These are phyloP conservation scores for Boletus sensibilis DNA, from an alignment of 768 basidiomycete species.

Conservation along the genomic window DNA sequence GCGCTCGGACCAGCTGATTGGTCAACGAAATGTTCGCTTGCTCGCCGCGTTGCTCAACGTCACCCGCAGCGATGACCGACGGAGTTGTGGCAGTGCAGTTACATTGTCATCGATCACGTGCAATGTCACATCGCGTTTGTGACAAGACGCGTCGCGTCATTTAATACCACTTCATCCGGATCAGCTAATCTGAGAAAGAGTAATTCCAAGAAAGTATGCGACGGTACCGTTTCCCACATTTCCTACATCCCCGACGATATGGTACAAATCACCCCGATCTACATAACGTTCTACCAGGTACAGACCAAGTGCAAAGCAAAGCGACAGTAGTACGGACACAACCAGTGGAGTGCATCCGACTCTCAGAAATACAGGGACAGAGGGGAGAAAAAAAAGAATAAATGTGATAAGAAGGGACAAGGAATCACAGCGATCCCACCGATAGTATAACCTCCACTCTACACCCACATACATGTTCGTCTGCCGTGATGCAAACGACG, in stretches of 20 bases:
- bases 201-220: constrained; percentile 24
- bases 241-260: constrained; percentile 18
- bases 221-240: not conserved
- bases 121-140: constrained; percentile 30
- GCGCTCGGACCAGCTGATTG: not conserved
- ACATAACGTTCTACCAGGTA: constrained; percentile 17
- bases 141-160: constrained; percentile 26
- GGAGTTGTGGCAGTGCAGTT: constrained; percentile 19
- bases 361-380: constrained; percentile 18
- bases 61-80: not conserved
- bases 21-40: not conserved
- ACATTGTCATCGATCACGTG: constrained; percentile 25
- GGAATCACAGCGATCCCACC: constrained; percentile 10
- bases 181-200: not conserved
- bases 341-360: constrained; percentile 2
- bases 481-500: constrained; percentile 2
- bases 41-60: not conserved
- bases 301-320: constrained; percentile 23
- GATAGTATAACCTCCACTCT: constrained; percentile 23
- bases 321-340: constrained; percentile 20
- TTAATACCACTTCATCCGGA: not conserved
- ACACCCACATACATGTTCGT: constrained; percentile 9
- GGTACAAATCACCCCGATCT: constrained; percentile 23
- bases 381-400: constrained; percentile 1
- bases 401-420: not conserved